Conservation (phyloP, 805 yeast species). For the Ogataea philodendri region DNA sequence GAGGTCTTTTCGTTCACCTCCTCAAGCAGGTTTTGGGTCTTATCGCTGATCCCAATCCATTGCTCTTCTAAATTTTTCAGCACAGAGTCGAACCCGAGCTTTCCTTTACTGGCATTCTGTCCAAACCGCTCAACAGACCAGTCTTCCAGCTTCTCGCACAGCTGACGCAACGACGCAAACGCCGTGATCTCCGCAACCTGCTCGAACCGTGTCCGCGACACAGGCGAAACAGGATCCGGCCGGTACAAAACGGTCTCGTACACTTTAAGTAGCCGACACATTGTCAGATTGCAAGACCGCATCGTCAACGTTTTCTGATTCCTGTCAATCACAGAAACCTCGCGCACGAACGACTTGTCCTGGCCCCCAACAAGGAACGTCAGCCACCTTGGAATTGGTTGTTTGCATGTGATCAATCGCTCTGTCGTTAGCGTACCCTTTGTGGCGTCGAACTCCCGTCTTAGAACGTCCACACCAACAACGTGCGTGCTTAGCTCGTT, state of each 20-base stretch:
- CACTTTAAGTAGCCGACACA: constrained; percentile 70
- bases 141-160: constrained; percentile 84
- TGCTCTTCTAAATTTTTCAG: constrained; percentile 48
- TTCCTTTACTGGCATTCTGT: constrained; percentile 83
- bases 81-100: constrained; percentile 80
- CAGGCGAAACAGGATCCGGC: constrained; percentile 60
- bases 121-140: constrained; percentile 89
- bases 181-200: constrained; percentile 92
- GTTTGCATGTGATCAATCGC: constrained; percentile 84
- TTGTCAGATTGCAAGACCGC: constrained; percentile 86
- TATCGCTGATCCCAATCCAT: constrained; percentile 28
- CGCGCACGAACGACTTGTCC: constrained; percentile 78
- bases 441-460: constrained; percentile 60
- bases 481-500: constrained; percentile 91
- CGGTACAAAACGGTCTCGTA: constrained; percentile 81
- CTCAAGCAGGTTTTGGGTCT: constrained; percentile 18
- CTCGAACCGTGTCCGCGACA: constrained; percentile 54
- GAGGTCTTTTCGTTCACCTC: constrained; percentile 29
- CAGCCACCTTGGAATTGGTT: constrained; percentile 83
- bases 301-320: constrained; percentile 59
- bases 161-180: constrained; percentile 61
- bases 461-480: constrained; percentile 83
- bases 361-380: constrained; percentile 67
- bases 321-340: constrained; percentile 81
- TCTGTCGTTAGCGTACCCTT: constrained; percentile 69